A percentile compares a stretch with the other conserved stretches of the same genome.
Conservation (phyloP, 179 eudicot species). For the Vitellaria paradoxa region DNA sequence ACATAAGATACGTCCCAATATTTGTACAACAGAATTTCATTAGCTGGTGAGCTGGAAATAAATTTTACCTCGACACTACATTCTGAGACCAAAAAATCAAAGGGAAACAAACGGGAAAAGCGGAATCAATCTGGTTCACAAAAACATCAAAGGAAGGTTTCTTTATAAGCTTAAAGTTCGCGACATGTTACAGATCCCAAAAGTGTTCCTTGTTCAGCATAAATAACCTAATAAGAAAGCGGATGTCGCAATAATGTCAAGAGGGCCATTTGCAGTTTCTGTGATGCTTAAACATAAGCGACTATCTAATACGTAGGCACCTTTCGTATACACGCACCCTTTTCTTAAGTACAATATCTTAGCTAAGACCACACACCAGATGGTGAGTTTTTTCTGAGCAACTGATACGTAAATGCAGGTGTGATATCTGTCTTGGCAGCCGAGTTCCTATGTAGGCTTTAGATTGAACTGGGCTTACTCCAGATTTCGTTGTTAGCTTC, state of each 20-base stretch:
- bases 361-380: slow-evolving; percentile 57
- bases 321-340: slow-evolving; percentile 7
- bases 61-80: no score
- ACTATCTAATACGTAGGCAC: slow-evolving; percentile 7
- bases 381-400: slow-evolving; percentile 57
- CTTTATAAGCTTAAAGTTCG: background rate
- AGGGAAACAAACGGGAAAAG: no score
- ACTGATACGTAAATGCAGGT: slow-evolving; percentile 51
- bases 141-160: background rate
- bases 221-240: background rate
- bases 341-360: background rate
- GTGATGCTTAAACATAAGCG: slow-evolving; percentile 2
- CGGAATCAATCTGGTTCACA: background rate
- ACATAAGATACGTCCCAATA: no score
- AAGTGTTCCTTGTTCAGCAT: slow-evolving; percentile 1
- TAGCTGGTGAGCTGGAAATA: no score
- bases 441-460: slow-evolving; percentile 38
- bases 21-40: no score
- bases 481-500: background rate
- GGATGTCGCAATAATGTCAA: background rate
- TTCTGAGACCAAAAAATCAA: no score
- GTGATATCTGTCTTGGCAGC: slow-evolving; percentile 46
- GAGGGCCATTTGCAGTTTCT: slow-evolving; percentile 10
- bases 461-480: background rate
- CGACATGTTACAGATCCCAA: slow-evolving; percentile 1